Evolutionary conservation across 1,284 basidiomycete species (phyloP).

Genomic region (Volvariella volvacea): DNA sequence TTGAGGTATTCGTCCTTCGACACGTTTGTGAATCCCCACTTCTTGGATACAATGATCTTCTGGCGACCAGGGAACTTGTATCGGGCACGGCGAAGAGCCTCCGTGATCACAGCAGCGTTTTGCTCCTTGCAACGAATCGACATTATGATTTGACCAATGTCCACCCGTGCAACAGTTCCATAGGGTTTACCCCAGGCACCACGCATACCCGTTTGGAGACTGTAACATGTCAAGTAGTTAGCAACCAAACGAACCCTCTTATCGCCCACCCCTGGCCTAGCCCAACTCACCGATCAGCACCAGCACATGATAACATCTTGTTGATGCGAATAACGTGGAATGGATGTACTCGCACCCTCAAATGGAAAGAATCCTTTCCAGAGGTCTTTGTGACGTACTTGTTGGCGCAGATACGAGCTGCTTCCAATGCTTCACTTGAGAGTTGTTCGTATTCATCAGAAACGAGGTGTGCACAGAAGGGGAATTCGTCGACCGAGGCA

Average conservation of each 20-base stretch:
- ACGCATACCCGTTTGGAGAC: conserved; percentile 98
- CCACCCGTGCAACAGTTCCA: conserved; percentile 90
- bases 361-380: conserved; percentile 98
- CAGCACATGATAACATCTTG: conserved; percentile 99
- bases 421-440: conserved; percentile 94
- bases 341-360: conserved; percentile 95
- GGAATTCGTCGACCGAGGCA: conserved; percentile 96
- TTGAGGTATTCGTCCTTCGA: conserved; percentile 85
- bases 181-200: conserved; percentile 99
- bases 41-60: conserved; percentile 98
- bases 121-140: conserved; percentile 91
- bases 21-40: conserved; percentile 98
- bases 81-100: conserved; percentile 94
- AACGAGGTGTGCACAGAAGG: conserved; percentile 93
- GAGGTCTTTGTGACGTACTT: conserved; percentile 99
- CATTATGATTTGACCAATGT: conserved; percentile 97
- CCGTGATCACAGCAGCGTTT: conserved; percentile 87
- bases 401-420: conserved; percentile 98
- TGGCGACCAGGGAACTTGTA: conserved; percentile 99
- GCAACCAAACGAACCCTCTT: not conserved
- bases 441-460: conserved; percentile 99
- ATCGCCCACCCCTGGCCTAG: not conserved
- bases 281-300: conserved; percentile 79
- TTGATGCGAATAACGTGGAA: conserved; percentile 99
- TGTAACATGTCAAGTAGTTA: conserved; percentile 18